Evolutionary conservation across 768 basidiomycete species (phyloP).

Genomic region (Mycena floridula): DNA sequence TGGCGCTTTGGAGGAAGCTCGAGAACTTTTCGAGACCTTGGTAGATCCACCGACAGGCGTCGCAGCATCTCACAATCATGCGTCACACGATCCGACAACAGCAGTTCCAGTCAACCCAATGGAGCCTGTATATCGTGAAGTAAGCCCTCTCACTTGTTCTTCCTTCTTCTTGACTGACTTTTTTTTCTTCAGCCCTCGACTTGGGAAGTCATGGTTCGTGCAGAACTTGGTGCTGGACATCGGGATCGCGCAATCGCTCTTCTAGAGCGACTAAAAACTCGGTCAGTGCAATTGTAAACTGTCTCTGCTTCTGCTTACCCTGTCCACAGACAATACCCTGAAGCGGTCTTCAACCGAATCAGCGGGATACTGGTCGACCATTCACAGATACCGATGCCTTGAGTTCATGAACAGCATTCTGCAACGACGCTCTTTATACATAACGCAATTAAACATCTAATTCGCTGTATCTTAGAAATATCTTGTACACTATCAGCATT

Average conservation of each 20-base stretch:
- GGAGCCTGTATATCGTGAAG: slow-evolving; percentile 79
- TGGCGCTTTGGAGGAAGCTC: slow-evolving; percentile 64
- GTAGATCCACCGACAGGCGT: slow-evolving; percentile 77
- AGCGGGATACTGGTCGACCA: slow-evolving; percentile 78
- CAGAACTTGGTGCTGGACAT: slow-evolving; percentile 78
- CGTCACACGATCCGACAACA: slow-evolving; percentile 49
- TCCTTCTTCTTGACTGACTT: slow-evolving; percentile 2
- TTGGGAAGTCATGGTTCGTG: slow-evolving; percentile 94
- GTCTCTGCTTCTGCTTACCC: background rate
- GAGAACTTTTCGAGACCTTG: slow-evolving; percentile 75
- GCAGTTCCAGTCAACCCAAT: slow-evolving; percentile 29
- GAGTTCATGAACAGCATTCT: too few species aligned
- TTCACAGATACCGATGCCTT: slow-evolving; percentile 32
- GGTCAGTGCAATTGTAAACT: slow-evolving; percentile 36
- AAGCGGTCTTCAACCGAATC: slow-evolving; percentile 74
- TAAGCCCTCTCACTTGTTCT: slow-evolving; percentile 25
- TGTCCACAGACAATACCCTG: slow-evolving; percentile 58
- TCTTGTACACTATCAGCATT: too few species aligned
- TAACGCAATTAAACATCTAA: too few species aligned
- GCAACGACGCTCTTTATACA: too few species aligned
- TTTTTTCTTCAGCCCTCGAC: slow-evolving; percentile 62
- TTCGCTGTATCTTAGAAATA: too few species aligned
- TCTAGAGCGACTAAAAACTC: slow-evolving; percentile 63
- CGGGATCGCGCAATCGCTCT: slow-evolving; percentile 63
- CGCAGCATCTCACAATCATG: slow-evolving; percentile 86